Evolutionary conservation across 257 asterid species (phyloP), one percentile per base, ranked within the genome.

Genomic region (Craterostigma plantagineum): DNA sequence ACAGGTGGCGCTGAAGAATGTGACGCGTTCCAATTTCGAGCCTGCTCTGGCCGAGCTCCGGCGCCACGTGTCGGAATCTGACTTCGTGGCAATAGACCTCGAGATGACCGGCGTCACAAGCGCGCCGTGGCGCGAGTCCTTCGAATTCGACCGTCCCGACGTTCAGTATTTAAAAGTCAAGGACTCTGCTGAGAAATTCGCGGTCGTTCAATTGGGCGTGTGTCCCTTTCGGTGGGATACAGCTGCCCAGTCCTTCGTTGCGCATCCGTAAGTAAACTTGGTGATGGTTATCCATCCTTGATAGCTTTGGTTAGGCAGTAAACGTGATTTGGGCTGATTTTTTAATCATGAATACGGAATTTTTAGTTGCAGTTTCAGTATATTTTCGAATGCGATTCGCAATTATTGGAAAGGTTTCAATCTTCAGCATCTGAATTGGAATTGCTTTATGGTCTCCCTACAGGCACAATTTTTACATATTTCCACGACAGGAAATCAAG

Each of bases 71-170:
- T 63, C 58, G 34, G 86, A 61, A 50, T 76, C 98, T 53, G 95
- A 82, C 57, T 87, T 87, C 72, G 87, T 87, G 23, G 57, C 98
- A 14, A 67, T 87, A 61, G 98, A 87, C 58, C 51, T 82, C 79
- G 98, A 87, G 68, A 87, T 82, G 98, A 82, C 95, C 47, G 98
- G 95, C 16, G 48, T 87, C 36, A 70, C 86, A 52, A 76, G 93
- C 54, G 83, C 98, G 17, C 93, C 98, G 0, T 87, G 98, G 98
- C 55, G 98, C 33, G 95, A 76, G 49, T 54, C 69, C 0, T 77
- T 82, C 52, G 86, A 68, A 13, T 72, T 76, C 17, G 98, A 87
- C 56, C 81, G 93, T 10, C 59, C 64, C 34, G 98, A 87, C 56
- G 55, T 87, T 11, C 82, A 73, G 60, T 87, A 87, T 54, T 71